These are phyloP conservation scores for Colletotrichum cuscutae DNA, from an alignment of 2,329 filamentous ascomycete genomes.

Conservation along the genomic window DNA sequence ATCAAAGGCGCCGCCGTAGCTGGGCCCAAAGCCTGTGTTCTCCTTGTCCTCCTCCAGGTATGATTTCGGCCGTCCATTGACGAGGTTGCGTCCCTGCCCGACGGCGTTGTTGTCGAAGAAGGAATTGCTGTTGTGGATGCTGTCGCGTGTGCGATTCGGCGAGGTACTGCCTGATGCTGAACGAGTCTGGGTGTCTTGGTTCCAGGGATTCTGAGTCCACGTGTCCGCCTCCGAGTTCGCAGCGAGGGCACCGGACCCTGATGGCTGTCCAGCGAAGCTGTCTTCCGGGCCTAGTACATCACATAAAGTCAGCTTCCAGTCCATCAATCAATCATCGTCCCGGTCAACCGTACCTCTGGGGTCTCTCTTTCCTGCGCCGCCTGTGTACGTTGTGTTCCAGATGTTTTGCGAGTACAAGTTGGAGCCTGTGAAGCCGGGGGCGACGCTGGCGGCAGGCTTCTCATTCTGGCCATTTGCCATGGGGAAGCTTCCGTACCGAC, in stretches of 20 bases:
- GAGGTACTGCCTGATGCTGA: slow-evolving; percentile 65
- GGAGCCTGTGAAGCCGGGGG: slow-evolving; percentile 47
- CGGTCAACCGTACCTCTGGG: slow-evolving; percentile 57
- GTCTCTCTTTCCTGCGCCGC: slow-evolving; percentile 53
- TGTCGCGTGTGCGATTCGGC: slow-evolving; percentile 65
- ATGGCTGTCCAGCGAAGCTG: slow-evolving; percentile 52
- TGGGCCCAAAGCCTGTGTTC: slow-evolving; percentile 41
- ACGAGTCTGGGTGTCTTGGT: slow-evolving; percentile 57
- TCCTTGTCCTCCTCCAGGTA: slow-evolving; percentile 54
- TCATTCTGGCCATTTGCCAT: slow-evolving; percentile 46
- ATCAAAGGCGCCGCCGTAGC: slow-evolving; percentile 37
- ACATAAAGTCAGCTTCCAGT: slow-evolving; percentile 42
- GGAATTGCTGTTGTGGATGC: slow-evolving; percentile 54
- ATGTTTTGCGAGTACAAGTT: slow-evolving; percentile 49
- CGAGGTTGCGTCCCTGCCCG: slow-evolving; percentile 48
- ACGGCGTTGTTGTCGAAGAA: slow-evolving; percentile 61
- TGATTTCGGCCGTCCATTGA: slow-evolving; percentile 43
- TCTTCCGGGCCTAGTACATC: slow-evolving; percentile 14
- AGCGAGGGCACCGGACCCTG: slow-evolving; percentile 76
- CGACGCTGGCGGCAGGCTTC: slow-evolving; percentile 45
- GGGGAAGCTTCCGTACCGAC: slow-evolving; percentile 50
- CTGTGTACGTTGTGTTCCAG: slow-evolving; percentile 50
- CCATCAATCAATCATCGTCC: neutral
- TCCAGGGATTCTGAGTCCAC: slow-evolving; percentile 72
- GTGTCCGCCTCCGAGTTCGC: slow-evolving; percentile 75